Base-by-base conservation (phyloP, 2,329 filamentous ascomycete genomes). In the Capronia coronata region DNA sequence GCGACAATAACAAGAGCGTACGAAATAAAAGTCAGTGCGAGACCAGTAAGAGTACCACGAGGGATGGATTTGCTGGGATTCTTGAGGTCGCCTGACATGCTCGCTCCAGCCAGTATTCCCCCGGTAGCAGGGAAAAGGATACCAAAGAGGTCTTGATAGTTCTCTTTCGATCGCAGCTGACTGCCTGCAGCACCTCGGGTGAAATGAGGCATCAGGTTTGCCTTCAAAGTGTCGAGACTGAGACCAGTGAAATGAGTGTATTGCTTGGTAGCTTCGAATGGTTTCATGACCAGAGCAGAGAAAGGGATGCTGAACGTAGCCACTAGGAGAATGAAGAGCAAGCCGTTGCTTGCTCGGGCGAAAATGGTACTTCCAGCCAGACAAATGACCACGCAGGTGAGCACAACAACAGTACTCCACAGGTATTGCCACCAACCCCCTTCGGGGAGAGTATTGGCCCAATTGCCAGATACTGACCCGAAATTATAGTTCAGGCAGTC, bases 61-160 rank as follows among this genome's bases (percentile, higher is more conserved):
- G 88, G 88, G 46, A 94, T 94, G 1, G 87, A 80, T 65, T 83
- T 87, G 72, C 86, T 91, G 0, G 88, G 88, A 55, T 88, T 83
- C 54, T 79, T 84, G 43, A 94, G 68, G 63, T 94, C 87, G 14
- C 88, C 88, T 6, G 87, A 94, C 88, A 94, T 94, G 59, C 86
- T 91, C 5, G 88, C 88, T 14, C 89, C 89, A 39, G 77, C 76
- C 60, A 80, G 78, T 21, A 79, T 80, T 3, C 71, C 74, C 3
- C 79, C 78, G 2, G 80, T 83, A 2, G 81, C 80, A 29, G 87
- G 87, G 60, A 93, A 94, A 1, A 94, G 70, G 54, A 94, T 88
- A 2, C 87, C 89, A 68, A 94, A 94, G 7, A 94, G 71, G 58
- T 87, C 81, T 54, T 89, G 84, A 58, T 89, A 94, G 11, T 76